Percentiles rank a stretch among this genome's conserved stretches.
Conservation (phyloP, 2,329 filamentous ascomycete genomes). For the Peltaster fructicola region DNA sequence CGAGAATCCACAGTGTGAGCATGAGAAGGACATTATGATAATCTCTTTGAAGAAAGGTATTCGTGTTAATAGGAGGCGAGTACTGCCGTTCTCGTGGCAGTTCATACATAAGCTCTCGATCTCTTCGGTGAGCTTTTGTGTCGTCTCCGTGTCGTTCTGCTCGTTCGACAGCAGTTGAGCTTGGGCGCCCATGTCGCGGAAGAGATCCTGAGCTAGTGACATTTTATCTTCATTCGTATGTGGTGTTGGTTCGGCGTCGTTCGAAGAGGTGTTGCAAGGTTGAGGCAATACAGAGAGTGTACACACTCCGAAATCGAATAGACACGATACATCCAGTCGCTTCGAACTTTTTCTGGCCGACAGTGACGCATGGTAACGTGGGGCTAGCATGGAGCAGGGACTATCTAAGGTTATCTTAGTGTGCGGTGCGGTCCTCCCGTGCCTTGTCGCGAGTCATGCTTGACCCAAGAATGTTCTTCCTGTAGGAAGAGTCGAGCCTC, state of each 20-base stretch:
- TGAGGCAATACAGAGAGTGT: no score
- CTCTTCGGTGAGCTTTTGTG: slow-evolving; percentile 34
- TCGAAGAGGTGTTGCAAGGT: no score
- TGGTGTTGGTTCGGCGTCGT: slow-evolving; percentile 4
- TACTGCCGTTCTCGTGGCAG: slow-evolving; percentile 47
- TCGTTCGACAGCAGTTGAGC: slow-evolving; percentile 19
- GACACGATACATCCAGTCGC: no score
- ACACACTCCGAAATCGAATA: no score
- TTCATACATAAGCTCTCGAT: slow-evolving; percentile 39
- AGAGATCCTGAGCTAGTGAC: slow-evolving; percentile 29
- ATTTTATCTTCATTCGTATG: no score
- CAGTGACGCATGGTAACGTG: slow-evolving; percentile 2
- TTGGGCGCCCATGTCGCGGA: slow-evolving; percentile 34
- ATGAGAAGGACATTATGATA: slow-evolving; percentile 91
- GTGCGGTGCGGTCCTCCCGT: no score
- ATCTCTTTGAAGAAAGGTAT: slow-evolving; percentile 97
- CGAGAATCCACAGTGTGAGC: slow-evolving; percentile 71
- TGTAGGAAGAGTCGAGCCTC: no score
- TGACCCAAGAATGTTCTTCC: no score
- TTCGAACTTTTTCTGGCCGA: slow-evolving; percentile 3
- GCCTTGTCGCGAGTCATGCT: no score
- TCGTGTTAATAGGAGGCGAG: slow-evolving; percentile 69
- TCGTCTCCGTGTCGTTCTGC: slow-evolving; percentile 20
- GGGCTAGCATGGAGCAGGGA: slow-evolving; percentile 1
- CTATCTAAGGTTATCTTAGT: slow-evolving; percentile 3